Conservation (phyloP, 306 rosid genomes). For the Carpinus viminea region DNA sequence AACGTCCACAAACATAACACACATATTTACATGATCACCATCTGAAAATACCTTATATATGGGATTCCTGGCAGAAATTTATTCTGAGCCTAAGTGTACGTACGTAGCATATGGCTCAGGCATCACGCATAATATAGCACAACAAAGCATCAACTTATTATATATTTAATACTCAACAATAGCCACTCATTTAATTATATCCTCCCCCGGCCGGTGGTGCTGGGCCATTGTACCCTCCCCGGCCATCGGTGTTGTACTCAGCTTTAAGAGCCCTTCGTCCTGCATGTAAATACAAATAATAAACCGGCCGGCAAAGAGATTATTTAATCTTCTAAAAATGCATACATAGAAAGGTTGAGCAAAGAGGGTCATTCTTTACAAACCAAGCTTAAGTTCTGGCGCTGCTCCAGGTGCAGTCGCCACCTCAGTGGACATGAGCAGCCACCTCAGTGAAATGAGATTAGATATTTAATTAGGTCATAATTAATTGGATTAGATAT, state of each 20-base stretch:
- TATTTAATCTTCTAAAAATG: no score
- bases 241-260: slow-evolving; percentile 22
- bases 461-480: no score
- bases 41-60: neutral
- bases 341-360: no score
- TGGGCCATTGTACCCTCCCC: slow-evolving; percentile 20
- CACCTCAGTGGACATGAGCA: neutral
- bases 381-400: slow-evolving; percentile 14
- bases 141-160: neutral
- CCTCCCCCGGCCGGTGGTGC: neutral
- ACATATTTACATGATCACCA: neutral
- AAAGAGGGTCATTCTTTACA: no score
- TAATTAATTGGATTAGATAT: no score
- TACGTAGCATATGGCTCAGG: neutral
- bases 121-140: neutral
- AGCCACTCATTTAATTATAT: neutral
- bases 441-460: no score
- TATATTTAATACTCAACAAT: neutral
- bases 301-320: no score
- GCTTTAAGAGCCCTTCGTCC: slow-evolving; percentile 24
- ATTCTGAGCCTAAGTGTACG: no score
- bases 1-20: no score
- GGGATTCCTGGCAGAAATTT: no score
- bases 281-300: neutral
- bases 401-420: neutral